A percentile compares a stretch with the other conserved stretches of the same genome.
Conservation (phyloP, 2,329 filamentous ascomycete species). For the Pyrenophora teres region DNA sequence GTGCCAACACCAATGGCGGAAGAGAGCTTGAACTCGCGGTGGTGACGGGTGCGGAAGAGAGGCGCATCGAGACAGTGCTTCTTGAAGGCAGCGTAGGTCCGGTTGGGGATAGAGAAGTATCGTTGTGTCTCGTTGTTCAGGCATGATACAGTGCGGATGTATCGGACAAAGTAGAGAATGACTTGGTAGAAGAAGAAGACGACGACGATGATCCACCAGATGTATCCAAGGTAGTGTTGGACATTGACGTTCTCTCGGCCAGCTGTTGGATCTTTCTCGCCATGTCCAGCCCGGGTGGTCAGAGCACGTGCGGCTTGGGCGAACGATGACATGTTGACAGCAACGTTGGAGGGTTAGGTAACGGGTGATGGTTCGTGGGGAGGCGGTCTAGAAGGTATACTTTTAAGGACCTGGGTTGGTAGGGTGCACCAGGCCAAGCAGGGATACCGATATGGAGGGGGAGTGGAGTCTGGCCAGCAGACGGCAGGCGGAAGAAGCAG, state of each 20-base stretch:
- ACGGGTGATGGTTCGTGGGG: background rate
- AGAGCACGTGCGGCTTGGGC: slow-evolving; percentile 23
- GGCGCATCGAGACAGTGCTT: slow-evolving; percentile 54
- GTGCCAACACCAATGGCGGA: slow-evolving; percentile 56
- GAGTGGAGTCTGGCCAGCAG: slow-evolving; percentile 46
- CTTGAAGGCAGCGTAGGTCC: slow-evolving; percentile 51
- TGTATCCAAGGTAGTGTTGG: slow-evolving; percentile 45
- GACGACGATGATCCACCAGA: slow-evolving; percentile 65
- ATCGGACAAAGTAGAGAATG: slow-evolving; percentile 63
- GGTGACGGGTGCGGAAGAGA: slow-evolving; percentile 54
- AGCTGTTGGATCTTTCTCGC: slow-evolving; percentile 31
- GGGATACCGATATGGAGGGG: slow-evolving; percentile 36
- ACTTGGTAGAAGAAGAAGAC: slow-evolving; percentile 71
- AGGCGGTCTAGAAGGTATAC: slow-evolving; percentile 25
- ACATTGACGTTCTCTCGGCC: slow-evolving; percentile 42
- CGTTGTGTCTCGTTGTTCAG: slow-evolving; percentile 78
- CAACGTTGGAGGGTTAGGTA: slow-evolving; percentile 1
- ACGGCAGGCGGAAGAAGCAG: slow-evolving; percentile 35
- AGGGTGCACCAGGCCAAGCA: slow-evolving; percentile 17
- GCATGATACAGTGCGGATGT: slow-evolving; percentile 74
- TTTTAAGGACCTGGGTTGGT: slow-evolving; percentile 27
- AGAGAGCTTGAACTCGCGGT: slow-evolving; percentile 58
- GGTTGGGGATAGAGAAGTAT: slow-evolving; percentile 73
- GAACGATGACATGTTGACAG: slow-evolving; percentile 34
- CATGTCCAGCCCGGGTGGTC: slow-evolving; percentile 29